phyloP scores from a whole-genome alignment of 768 basidiomycete genomes.

The button mushroom (Agaricus bisporus) region DNA sequence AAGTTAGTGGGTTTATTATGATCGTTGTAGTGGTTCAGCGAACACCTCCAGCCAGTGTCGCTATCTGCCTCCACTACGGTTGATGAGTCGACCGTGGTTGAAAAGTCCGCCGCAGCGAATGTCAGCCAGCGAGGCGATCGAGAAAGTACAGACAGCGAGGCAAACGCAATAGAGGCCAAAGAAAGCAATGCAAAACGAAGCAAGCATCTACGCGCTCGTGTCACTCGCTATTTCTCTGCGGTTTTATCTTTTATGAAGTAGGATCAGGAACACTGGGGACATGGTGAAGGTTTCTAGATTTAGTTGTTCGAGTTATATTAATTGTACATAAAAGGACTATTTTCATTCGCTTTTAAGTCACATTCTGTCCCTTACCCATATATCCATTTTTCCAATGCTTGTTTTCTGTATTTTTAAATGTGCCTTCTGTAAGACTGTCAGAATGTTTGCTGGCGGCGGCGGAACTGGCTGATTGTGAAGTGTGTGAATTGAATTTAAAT shows the following conservation, averaged over 20 bases:
- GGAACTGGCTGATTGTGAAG: background rate
- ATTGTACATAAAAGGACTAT: background rate
- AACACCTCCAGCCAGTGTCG: constrained; percentile 22
- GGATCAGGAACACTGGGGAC: background rate
- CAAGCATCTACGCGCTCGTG: constrained; percentile 6
- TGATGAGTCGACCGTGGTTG: no score
- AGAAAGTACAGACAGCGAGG: constrained; percentile 10
- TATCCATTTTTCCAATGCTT: background rate
- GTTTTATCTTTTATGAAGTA: constrained; percentile 13
- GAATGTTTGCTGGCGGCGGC: background rate
- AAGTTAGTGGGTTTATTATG: background rate
- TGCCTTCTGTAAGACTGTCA: constrained; percentile 1
- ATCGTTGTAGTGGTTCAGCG: constrained; percentile 32
- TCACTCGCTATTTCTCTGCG: constrained; percentile 9
- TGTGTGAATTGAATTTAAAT: background rate
- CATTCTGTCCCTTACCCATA: background rate
- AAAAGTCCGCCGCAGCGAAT: background rate
- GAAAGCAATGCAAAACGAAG: background rate
- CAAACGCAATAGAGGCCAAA: background rate
- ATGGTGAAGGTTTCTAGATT: constrained; percentile 1
- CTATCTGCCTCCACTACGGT: background rate
- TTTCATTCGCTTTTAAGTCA: background rate
- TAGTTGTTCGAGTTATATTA: background rate
- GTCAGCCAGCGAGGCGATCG: background rate
- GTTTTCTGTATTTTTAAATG: constrained; percentile 7